Conservation (phyloP, 768 basidiomycete species). For the Tulasnella calospora region DNA sequence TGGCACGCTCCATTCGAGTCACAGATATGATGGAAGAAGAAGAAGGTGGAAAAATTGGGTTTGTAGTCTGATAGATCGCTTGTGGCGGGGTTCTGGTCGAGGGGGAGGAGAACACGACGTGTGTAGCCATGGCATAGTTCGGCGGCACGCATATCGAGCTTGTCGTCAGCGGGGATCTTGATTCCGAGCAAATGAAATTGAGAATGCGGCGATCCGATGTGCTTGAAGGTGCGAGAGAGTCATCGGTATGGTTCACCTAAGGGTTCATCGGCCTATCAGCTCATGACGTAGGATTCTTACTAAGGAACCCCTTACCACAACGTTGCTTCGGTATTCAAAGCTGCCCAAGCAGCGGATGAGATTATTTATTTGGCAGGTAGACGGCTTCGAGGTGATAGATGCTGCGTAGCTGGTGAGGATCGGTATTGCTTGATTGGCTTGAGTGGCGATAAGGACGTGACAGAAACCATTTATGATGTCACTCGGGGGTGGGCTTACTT, state of each 20-base stretch:
- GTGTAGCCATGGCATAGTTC: conserved; percentile 67
- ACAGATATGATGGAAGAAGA: conserved; percentile 50
- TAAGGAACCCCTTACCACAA: conserved; percentile 23
- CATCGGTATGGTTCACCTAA: conserved; percentile 57
- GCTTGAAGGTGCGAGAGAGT: conserved; percentile 50
- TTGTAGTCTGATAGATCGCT: conserved; percentile 65
- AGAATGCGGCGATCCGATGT: conserved; percentile 55
- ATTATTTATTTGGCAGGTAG: conserved; percentile 31
- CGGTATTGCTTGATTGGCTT: conserved; percentile 58
- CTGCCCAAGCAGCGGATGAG: conserved; percentile 48
- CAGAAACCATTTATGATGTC: conserved; percentile 45
- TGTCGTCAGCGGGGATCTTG: conserved; percentile 14
- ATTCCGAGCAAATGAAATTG: conserved; percentile 47
- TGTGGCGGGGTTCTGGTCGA: conserved; percentile 33
- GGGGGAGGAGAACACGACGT: conserved; percentile 43
- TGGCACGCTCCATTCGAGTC: conserved; percentile 58
- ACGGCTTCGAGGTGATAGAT: conserved; percentile 37
- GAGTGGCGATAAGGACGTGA: conserved; percentile 68
- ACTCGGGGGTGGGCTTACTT: not conserved
- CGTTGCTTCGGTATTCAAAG: conserved; percentile 49
- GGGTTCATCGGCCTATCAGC: conserved; percentile 38
- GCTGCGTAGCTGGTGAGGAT: conserved; percentile 49
- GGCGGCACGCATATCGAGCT: conserved; percentile 40
- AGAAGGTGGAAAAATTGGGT: conserved; percentile 55
- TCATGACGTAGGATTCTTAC: not conserved